Base-by-base conservation (phyloP, 768 basidiomycete genomes). In the Boletus coccyginus region DNA sequence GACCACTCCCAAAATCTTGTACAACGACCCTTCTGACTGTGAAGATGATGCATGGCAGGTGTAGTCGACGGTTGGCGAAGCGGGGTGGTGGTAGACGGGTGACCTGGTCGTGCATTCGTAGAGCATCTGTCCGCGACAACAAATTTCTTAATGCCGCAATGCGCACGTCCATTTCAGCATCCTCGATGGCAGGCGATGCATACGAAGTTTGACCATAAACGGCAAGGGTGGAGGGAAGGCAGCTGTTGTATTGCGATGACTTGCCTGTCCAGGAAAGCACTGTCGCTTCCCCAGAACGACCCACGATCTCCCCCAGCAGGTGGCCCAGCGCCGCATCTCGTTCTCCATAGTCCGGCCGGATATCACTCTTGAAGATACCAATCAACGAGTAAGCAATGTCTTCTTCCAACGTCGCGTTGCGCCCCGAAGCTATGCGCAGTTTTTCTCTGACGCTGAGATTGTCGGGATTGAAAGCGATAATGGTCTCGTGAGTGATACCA, bases 261-360 rank as follows among this genome's bases (percentile, higher is more conserved):
- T 45, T 27, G 16, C 61, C 61, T 4, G 35, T n/a, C 62, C 62
- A 62, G n/a, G 31, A 41, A 41, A 63, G 48, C 7, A 59, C 62
- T 0, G 51, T 53, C 21, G 52, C 41, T 0, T 55, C 61, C 1
- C 57, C 53, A 2, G 43, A 52, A 16, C 62, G 61, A 5, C 40
- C 12, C 9, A 63, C 39, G 3, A 63, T 55, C 17, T 59, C 57
- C 3, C 59, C 57, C 40, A 62, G 33, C 3, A 62, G 57, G 31
- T 53, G 62, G 4, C 55, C 61, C 10, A 62, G 13, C 3, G 60
- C 60, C 5, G 40, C 53, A 13, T 40, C 5, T 3, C 56, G 50
- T 43, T 54, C 57, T 14, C 61, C 61, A 14, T 58, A 62, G 6
- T 29, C 36, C 5, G 57, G 57, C 19, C 27, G 27, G 38, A 39